Base-by-base conservation (phyloP, 1,139 yeast genomes). In the Candida mesenterica region DNA sequence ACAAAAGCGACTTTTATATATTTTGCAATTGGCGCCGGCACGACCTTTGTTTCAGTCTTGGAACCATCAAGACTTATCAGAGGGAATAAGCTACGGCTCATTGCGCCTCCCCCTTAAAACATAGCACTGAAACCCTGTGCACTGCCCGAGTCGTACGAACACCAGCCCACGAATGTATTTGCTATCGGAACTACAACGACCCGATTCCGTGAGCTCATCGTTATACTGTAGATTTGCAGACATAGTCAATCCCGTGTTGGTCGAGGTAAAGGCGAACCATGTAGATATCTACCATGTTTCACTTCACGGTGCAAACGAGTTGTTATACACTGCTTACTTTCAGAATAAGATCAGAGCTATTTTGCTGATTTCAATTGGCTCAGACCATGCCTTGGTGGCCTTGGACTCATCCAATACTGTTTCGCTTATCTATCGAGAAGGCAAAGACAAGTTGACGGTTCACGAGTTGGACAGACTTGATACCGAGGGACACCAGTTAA, bases 401-500 rank as follows among this genome's bases (percentile, higher is more conserved):
- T 39, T 55, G 16, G 46, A 47, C 15, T 28, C 34, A 5, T n/a
- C 33, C 27, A 31, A 42, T 25, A 31, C 40, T 8, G 8, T 48
- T 4, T 34, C 43, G 10, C 5, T 42, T 6, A 28, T 46, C 9
- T 35, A 28, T 29, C 24, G 26, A 17, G 33, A 24, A 10, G 28
- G 26, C 3, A 25, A 27, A 1, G 31, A 28, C 16, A 18, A 19
- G 7, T 28, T 32, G 14, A 30, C 35, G 15, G 38, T 37, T 15
- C 37, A 27, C n/a, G 38, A 39, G 15, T 24, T 46, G 6, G 31
- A 43, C 5, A 32, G 39, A 24, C 37, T 64, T 32, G 57, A 59
- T 34, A 49, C 54, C 2, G 37, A 37, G 24, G 64, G 65, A 12
- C 68, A 62, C 32, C 66, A 55, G 37, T 46, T 45, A 25, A 50